Conservation (phyloP, 257 asterid species). For the Solanum corneliomulleri region DNA sequence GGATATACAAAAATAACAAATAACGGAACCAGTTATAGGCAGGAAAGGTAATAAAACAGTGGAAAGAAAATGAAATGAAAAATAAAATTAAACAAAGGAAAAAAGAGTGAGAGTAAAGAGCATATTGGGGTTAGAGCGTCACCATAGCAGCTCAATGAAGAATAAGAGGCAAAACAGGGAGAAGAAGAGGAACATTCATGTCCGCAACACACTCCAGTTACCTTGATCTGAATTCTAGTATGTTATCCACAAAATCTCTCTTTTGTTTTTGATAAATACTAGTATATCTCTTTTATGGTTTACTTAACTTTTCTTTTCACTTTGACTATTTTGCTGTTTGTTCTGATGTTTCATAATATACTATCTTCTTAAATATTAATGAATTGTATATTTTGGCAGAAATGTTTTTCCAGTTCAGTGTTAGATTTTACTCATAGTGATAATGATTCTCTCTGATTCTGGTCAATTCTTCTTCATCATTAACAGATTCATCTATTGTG, state of each 20-base stretch:
- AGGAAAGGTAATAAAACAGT: neutral
- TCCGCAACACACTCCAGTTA: neutral
- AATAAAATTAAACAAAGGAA: neutral
- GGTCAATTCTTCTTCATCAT: neutral
- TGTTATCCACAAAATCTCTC: neutral
- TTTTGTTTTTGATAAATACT: neutral
- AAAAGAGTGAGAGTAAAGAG: neutral
- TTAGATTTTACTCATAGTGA: neutral
- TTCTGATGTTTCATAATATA: neutral
- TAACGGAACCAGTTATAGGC: neutral
- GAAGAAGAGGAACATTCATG: neutral
- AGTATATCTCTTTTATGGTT: neutral
- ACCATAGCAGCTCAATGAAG: neutral
- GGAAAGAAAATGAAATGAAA: neutral
- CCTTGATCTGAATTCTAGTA: neutral
- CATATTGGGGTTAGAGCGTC: neutral
- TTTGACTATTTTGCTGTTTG: neutral
- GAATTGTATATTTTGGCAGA: neutral
- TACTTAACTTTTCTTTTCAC: neutral
- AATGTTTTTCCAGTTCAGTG: neutral
- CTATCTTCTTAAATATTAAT: neutral
- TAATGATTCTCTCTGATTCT: neutral
- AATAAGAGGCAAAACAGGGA: neutral
- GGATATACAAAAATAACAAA: neutral
- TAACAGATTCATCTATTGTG: neutral